Percentiles rank a stretch among this genome's conserved stretches.
Conservation (phyloP, 2,329 filamentous ascomycete genomes). For the Aspergillus quadricinctus region DNA sequence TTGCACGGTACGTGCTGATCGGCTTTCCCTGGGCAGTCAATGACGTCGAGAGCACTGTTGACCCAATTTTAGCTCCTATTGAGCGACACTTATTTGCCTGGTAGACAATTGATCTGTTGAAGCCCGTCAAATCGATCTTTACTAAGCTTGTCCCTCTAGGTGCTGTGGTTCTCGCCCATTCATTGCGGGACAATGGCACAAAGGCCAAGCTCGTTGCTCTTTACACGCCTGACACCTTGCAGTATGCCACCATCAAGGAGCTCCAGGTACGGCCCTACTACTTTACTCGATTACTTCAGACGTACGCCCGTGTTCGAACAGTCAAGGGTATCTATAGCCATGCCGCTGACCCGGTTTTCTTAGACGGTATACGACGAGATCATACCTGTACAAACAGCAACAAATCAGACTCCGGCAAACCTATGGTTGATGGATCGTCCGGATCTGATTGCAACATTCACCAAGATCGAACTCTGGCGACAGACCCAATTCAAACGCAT, state of each 20-base stretch:
- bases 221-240: conserved; percentile 75
- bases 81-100: conserved; percentile 88
- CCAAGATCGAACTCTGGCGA: conserved; percentile 93
- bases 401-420: conserved; percentile 73
- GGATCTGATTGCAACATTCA: conserved; percentile 89
- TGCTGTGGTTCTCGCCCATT: conserved; percentile 89
- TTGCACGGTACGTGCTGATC: conserved; percentile 53
- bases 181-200: conserved; percentile 83
- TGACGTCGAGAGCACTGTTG: conserved; percentile 8
- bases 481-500: conserved; percentile 86
- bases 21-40: conserved; percentile 3
- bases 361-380: conserved; percentile 84
- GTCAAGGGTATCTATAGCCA: not conserved
- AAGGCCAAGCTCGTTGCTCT: conserved; percentile 80
- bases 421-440: conserved; percentile 86
- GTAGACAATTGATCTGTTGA: conserved; percentile 46
- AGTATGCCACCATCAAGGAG: conserved; percentile 68
- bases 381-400: conserved; percentile 75
- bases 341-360: conserved; percentile 19
- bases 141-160: conserved; percentile 50
- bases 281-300: not conserved
- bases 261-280: conserved; percentile 57
- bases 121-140: not conserved
- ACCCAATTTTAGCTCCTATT: conserved; percentile 68
- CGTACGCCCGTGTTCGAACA: conserved; percentile 1